Evolutionary conservation across 164 flowering plant species (phyloP), one percentile per base, ranked within the genome.

Genomic region (Sedum album): DNA sequence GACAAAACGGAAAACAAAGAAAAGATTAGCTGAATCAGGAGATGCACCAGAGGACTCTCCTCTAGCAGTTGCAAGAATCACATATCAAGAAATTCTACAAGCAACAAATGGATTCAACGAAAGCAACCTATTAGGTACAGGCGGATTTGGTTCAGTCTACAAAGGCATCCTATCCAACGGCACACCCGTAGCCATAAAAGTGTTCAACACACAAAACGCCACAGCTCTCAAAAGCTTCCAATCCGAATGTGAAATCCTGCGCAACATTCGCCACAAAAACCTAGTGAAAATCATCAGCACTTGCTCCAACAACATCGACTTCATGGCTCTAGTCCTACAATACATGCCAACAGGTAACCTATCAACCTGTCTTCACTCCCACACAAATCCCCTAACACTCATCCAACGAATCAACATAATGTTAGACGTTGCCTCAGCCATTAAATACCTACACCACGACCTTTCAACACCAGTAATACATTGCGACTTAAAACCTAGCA

Each of bases 81-180:
- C 77, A n/a, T 69, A 76, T 31, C 39, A 60, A 31, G 83, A 76
- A 66, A 68, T 80, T 46, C 9, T n/a, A 8, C 46, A 8, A 46
- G 83, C 79, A 61, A 78, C 81, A 18, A 65, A 72, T 4, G 69
- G 66, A n/a, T 74, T 78, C 9, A 55, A 60, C 41, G 77, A 73
- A 44, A 68, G 48, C n/a, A 76, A 74, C 49, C 65, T 80, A 35
- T 61, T 78, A 26, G 83, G 81, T 0, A 25, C 2, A 9, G 81
- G 83, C 30, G 69, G 76, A 51, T 79, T 44, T 53, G 82, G 79
- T 3, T 69, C 74, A 1, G 82, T 79, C 0, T 79, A 72, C 65
- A 73, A 72, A 65, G 83, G 77, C 17, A 66, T 23, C 17, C 79
- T 80, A 21, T 44, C 70, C 3, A 72, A 68, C 66, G 79, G 76